Evolutionary conservation across 495 filamentous ascomycete genomes (phyloP).

Genomic region (Letharia lupina): DNA sequence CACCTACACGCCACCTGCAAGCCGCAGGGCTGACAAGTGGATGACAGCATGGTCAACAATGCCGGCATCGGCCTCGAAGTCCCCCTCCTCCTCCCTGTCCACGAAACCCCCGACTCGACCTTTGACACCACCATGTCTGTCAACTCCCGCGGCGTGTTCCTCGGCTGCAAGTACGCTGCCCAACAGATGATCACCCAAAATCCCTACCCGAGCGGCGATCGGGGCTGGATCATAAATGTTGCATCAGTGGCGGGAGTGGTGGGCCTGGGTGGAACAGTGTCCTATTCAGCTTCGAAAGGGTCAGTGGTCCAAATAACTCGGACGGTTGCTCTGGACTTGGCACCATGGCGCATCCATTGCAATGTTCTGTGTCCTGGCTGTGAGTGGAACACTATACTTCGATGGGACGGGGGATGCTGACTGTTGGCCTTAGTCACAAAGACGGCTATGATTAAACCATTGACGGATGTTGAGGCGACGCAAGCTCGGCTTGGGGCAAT

Average conservation of each 20-base stretch:
- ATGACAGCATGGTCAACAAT: conserved; percentile 41
- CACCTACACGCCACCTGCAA: conserved; percentile 32
- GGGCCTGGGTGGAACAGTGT: conserved; percentile 27
- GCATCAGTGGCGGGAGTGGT: conserved; percentile 39
- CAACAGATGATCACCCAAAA: conserved; percentile 45
- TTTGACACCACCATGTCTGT: conserved; percentile 39
- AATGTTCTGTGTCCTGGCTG: conserved; percentile 51
- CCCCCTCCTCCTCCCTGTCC: conserved; percentile 21
- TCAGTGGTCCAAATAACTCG: conserved; percentile 44
- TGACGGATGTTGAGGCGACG: conserved; percentile 11
- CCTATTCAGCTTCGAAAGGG: conserved; percentile 46
- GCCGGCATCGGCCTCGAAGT: conserved; percentile 29
- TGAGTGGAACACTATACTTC: conserved; percentile 27
- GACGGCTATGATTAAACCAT: conserved; percentile 15
- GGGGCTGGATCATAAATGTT: conserved; percentile 50
- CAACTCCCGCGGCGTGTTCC: conserved; percentile 39
- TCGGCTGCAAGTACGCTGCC: conserved; percentile 40
- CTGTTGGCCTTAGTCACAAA: conserved; percentile 12
- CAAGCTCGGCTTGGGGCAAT: conserved; percentile 9
- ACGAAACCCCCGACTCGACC: conserved; percentile 29
- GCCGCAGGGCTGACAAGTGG: conserved; percentile 35
- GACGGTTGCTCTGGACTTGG: conserved; percentile 46
- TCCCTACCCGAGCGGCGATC: conserved; percentile 33
- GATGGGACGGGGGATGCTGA: neutral
- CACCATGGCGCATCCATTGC: conserved; percentile 41